Evolutionary conservation across 192 early-diverging fungal species (phyloP).

Genomic region (Podila minutissima): DNA sequence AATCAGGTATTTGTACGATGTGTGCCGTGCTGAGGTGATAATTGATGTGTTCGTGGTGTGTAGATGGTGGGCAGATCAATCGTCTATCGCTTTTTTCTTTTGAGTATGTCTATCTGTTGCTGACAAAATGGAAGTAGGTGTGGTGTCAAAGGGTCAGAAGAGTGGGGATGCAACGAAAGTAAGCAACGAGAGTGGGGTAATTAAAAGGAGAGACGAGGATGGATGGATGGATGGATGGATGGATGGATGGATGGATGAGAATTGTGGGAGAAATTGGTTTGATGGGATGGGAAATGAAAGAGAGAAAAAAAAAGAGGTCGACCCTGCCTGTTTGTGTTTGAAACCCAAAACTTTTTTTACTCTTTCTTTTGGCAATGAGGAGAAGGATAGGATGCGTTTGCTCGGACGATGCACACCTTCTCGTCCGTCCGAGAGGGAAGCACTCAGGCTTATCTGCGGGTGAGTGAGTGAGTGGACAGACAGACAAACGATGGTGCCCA

Average conservation of each 20-base stretch:
- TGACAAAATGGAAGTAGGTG: neutral
- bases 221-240: neutral
- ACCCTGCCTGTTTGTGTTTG: too few relatives aligned
- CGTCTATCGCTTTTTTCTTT: neutral
- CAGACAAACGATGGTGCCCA: too few relatives aligned
- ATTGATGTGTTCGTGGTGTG: neutral
- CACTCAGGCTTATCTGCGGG: too few relatives aligned
- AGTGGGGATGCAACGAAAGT: neutral
- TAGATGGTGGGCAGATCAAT: neutral
- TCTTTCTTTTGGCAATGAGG: too few relatives aligned
- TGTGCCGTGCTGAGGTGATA: neutral
- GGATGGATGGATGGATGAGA: neutral
- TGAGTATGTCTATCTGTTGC: neutral
- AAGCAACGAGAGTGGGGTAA: too few relatives aligned
- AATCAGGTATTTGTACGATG: neutral
- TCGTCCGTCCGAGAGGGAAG: too few relatives aligned
- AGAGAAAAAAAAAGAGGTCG: too few relatives aligned
- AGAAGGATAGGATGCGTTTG: too few relatives aligned
- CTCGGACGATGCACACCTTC: too few relatives aligned
- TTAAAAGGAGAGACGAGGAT: neutral
- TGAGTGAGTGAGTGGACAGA: too few relatives aligned
- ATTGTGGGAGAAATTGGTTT: neutral
- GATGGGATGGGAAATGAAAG: neutral
- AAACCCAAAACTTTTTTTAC: too few relatives aligned
- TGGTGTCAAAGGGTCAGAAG: neutral